Evolutionary conservation across 345 rosid genomes (phyloP).

Genomic region (Lumnitzera racemosa): DNA sequence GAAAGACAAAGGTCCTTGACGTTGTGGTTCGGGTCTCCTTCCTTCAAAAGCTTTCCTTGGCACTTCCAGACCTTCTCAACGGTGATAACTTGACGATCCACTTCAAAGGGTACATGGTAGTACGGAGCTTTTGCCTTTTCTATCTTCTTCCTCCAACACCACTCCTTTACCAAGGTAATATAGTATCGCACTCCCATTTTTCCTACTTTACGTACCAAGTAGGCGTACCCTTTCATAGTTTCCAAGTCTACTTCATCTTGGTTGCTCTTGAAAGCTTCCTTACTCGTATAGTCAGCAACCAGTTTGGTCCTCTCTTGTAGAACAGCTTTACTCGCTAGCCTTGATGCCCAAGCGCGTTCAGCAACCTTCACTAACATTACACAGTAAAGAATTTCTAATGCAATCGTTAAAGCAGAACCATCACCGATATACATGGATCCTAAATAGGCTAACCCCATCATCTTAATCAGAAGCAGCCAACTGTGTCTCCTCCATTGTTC

Average conservation of each 20-base stretch:
- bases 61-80: neutral
- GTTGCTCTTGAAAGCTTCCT: no score
- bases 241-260: neutral
- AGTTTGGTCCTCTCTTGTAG: neutral
- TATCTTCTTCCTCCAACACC: no score
- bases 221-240: neutral
- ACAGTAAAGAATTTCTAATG: neutral
- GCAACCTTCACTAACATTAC: neutral
- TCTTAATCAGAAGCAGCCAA: neutral
- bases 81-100: neutral
- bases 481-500: neutral
- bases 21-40: neutral
- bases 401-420: neutral
- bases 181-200: no score
- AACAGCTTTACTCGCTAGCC: neutral
- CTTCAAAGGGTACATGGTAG: no score
- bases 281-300: neutral
- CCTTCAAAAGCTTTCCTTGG: neutral
- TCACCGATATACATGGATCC: fast-evolving
- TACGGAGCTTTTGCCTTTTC: no score
- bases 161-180: no score
- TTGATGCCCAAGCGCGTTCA: neutral
- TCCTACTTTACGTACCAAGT: neutral
- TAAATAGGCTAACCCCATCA: fast-evolving
- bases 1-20: slow-evolving; percentile 4